Percentiles rank a stretch among this genome's conserved stretches.
These are phyloP conservation scores for Purpureocillium takamizusanense DNA, from an alignment of 2,329 filamentous ascomycete species.

Conservation along the genomic window DNA sequence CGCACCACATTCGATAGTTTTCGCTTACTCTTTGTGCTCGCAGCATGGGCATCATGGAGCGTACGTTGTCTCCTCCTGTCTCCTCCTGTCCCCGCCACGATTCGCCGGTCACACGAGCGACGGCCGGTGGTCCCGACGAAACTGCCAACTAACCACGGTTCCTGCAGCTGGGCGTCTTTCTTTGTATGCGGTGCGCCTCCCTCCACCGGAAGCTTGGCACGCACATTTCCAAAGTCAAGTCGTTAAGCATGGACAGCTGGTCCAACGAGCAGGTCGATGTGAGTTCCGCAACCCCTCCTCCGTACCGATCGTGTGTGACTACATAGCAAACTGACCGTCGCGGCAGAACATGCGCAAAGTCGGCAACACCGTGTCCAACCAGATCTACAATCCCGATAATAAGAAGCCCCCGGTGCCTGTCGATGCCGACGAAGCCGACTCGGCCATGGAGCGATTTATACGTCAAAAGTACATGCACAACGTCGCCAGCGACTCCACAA, in stretches of 20 bases:
- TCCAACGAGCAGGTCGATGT: conserved; percentile 93
- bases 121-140: too few species aligned
- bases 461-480: conserved; percentile 81
- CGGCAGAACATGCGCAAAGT: conserved; percentile 83
- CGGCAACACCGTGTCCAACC: conserved; percentile 80
- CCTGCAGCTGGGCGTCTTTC: conserved; percentile 76
- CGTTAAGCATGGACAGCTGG: conserved; percentile 97
- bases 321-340: background rate
- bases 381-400: conserved; percentile 79
- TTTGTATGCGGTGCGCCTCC: conserved; percentile 95
- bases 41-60: conserved; percentile 95
- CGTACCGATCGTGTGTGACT: background rate
- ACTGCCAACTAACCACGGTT: conserved; percentile 6
- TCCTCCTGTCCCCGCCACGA: conserved; percentile 2
- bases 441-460: conserved; percentile 92
- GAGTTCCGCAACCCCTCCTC: conserved; percentile 19
- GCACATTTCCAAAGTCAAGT: conserved; percentile 98
- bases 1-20: too few species aligned
- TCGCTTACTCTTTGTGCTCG: conserved; percentile 5
- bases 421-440: conserved; percentile 86
- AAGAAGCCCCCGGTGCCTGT: conserved; percentile 76
- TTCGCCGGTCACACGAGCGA: background rate
- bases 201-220: conserved; percentile 95
- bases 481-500: conserved; percentile 23
- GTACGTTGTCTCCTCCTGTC: conserved; percentile 41